These are phyloP conservation scores for Fusarium circinatum DNA, from an alignment of 2,329 filamentous ascomycete genomes.

Conservation along the genomic window DNA sequence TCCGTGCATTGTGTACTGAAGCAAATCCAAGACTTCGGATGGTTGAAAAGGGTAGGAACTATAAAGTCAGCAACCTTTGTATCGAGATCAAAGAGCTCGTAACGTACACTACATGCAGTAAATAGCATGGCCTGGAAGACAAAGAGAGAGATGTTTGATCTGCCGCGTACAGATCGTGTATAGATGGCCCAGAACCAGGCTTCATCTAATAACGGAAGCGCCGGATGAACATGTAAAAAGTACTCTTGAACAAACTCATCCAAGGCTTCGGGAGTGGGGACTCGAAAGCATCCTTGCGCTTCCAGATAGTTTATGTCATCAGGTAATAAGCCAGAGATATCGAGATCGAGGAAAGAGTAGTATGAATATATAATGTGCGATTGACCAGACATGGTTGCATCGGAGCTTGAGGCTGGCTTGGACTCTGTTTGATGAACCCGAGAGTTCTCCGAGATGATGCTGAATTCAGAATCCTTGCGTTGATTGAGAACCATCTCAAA, in stretches of 20 bases:
- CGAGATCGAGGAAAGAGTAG: conserved; percentile 13
- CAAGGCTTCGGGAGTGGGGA: conserved; percentile 11
- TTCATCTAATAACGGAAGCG: background rate
- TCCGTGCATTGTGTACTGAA: conserved; percentile 11
- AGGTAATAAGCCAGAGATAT: conserved; percentile 7
- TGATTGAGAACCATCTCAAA: background rate
- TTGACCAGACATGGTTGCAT: background rate
- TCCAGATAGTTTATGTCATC: conserved; percentile 26
- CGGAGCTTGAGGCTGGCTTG: background rate
- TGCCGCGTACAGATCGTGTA: background rate
- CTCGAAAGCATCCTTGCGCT: conserved; percentile 18
- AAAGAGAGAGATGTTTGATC: conserved; percentile 4
- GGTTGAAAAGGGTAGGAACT: conserved; percentile 16
- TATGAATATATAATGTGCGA: conserved; percentile 25
- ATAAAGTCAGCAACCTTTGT: no score
- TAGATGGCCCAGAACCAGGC: conserved; percentile 26
- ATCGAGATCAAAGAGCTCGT: no score
- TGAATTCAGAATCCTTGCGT: background rate
- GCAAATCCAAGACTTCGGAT: conserved; percentile 16
- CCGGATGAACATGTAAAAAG: background rate
- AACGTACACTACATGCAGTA: conserved; percentile 22
- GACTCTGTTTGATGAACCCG: background rate
- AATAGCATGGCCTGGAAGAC: conserved; percentile 31
- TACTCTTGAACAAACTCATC: conserved; percentile 1
- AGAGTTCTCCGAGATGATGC: background rate